phyloP scores from a whole-genome alignment of 2,329 filamentous ascomycete species.

The Claviceps purpurea region DNA sequence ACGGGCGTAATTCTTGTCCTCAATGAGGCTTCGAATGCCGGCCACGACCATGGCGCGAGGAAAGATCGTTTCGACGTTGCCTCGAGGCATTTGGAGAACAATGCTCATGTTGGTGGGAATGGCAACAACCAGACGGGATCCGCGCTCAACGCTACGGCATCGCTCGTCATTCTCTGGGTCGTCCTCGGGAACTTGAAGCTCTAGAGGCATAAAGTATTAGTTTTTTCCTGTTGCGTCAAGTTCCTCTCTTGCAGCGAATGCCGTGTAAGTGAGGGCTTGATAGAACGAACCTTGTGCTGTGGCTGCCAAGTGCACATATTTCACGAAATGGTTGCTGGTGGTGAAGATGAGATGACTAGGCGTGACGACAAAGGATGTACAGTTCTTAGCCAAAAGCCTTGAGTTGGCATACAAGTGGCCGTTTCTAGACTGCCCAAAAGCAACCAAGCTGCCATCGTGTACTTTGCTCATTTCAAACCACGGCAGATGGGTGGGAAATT shows the following conservation, averaged over 20 bases:
- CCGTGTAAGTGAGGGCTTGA: too few relatives aligned
- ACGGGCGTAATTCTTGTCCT: constrained; percentile 64
- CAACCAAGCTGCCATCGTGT: constrained; percentile 26
- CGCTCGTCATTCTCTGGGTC: constrained; percentile 86
- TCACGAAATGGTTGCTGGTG: constrained; percentile 81
- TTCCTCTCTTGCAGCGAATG: neutral
- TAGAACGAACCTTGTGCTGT: constrained; percentile 43
- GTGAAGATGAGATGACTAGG: constrained; percentile 78
- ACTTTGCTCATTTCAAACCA: constrained; percentile 36
- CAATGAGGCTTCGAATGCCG: constrained; percentile 71
- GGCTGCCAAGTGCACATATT: constrained; percentile 71
- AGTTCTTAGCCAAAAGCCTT: constrained; percentile 64
- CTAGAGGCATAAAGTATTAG: constrained; percentile 25
- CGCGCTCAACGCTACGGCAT: constrained; percentile 83
- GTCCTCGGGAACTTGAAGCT: constrained; percentile 70
- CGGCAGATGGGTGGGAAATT: constrained; percentile 34
- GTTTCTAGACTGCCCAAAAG: constrained; percentile 55
- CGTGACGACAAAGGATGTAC: constrained; percentile 80
- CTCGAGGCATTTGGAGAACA: constrained; percentile 86
- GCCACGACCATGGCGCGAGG: constrained; percentile 86
- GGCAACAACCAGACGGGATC: constrained; percentile 72
- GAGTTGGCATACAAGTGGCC: constrained; percentile 71
- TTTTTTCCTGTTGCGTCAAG: neutral
- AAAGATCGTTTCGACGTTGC: constrained; percentile 90
- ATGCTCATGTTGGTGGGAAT: constrained; percentile 80